A percentile compares a stretch with the other conserved stretches of the same genome.
These are phyloP conservation scores for Vigna trinervia DNA, from an alignment of 306 rosid species.

Conservation along the genomic window DNA sequence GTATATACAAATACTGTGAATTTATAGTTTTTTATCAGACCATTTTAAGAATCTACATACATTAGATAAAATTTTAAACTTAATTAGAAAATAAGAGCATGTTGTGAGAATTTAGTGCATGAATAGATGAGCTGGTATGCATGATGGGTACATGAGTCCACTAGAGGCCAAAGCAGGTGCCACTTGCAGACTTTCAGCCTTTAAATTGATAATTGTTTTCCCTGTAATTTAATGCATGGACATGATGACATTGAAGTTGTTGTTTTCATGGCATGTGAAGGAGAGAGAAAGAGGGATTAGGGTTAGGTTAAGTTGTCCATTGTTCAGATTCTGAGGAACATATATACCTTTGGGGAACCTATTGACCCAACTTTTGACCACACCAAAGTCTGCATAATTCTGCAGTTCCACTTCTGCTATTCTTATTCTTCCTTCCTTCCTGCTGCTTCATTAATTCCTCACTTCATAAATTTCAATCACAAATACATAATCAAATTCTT, in stretches of 20 bases:
- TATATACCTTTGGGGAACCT: constrained; percentile 17
- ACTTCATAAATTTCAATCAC: neutral
- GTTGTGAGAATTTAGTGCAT: too few relatives aligned
- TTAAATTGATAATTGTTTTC: neutral
- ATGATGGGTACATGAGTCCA: constrained; percentile 15
- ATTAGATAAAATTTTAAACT: too few relatives aligned
- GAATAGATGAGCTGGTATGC: neutral
- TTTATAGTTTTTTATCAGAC: too few relatives aligned
- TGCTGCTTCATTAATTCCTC: neutral
- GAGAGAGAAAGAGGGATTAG: constrained; percentile 2
- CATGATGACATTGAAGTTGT: constrained; percentile 12
- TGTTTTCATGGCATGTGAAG: neutral
- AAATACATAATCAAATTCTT: neutral
- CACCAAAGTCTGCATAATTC: neutral
- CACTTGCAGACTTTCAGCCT: neutral
- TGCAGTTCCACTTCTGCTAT: neutral
- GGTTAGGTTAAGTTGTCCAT: neutral
- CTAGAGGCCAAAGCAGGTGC: constrained; percentile 22
- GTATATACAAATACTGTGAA: too few relatives aligned
- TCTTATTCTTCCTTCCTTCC: neutral
- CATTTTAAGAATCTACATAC: too few relatives aligned
- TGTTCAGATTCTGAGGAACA: constrained; percentile 21
- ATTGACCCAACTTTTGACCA: constrained; percentile 16
- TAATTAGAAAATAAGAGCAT: too few relatives aligned
- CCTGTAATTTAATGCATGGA: neutral